Percentiles rank a stretch among this genome's conserved stretches.
These are phyloP conservation scores for Staphylotrichum tortipilum DNA, from an alignment of 495 filamentous ascomycete genomes.

Conservation along the genomic window DNA sequence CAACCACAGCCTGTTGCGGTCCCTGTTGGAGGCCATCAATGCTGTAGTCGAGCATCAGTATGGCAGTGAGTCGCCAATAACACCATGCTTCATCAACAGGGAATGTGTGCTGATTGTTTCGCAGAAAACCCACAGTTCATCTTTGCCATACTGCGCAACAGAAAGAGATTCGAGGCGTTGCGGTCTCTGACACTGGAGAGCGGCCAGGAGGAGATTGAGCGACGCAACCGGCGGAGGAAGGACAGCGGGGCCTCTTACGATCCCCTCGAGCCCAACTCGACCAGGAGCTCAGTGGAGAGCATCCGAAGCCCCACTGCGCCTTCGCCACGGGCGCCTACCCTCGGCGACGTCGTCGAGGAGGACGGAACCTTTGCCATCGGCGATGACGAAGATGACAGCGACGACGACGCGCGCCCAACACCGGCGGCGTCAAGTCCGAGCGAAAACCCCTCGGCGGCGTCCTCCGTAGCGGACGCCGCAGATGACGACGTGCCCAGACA, in stretches of 20 bases:
- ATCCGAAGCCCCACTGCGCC: constrained; percentile 52
- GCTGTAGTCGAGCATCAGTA: constrained; percentile 90
- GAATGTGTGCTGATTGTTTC: constrained; percentile 18
- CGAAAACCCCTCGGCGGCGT: constrained; percentile 57
- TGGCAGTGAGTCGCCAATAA: constrained; percentile 46
- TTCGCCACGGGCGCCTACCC: constrained; percentile 48
- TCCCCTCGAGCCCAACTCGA: constrained; percentile 37
- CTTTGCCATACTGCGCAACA: constrained; percentile 68
- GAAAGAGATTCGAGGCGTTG: constrained; percentile 78
- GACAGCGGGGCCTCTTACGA: constrained; percentile 45
- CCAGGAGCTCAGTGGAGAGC: constrained; percentile 62
- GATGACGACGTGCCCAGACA: constrained; percentile 78
- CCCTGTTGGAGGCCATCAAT: constrained; percentile 85
- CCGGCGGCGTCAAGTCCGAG: constrained; percentile 66
- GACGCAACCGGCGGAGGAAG: constrained; percentile 65
- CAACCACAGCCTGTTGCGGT: constrained; percentile 74
- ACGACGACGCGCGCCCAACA: constrained; percentile 59
- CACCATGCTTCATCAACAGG: background rate
- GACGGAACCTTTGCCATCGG: constrained; percentile 77
- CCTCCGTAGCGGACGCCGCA: constrained; percentile 54
- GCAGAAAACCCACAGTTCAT: constrained; percentile 77
- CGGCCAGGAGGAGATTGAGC: constrained; percentile 86
- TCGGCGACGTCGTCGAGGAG: constrained; percentile 73
- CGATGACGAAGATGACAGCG: constrained; percentile 75
- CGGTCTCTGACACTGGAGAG: constrained; percentile 92